Percentiles rank a stretch among this genome's conserved stretches.
Evolutionary conservation across 805 yeast genomes (phyloP).

Genomic region (Wickerhamiella domercqiae): DNA sequence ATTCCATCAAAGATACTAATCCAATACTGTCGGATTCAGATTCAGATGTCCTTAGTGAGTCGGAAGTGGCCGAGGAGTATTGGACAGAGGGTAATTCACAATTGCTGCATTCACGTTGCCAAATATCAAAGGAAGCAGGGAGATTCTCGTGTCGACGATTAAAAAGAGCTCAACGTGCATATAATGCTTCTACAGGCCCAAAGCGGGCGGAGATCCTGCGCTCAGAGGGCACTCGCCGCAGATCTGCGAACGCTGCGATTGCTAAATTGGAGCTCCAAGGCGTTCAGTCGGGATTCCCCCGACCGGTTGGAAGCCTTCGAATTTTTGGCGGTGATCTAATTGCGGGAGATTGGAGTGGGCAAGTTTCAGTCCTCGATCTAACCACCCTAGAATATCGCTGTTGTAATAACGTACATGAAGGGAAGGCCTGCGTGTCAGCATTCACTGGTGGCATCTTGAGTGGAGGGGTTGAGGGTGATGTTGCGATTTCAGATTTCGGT

Average conservation of each 20-base stretch:
- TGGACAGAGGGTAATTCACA: background rate
- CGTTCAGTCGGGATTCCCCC: conserved; percentile 50
- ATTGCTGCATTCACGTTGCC: background rate
- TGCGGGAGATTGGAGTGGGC: conserved; percentile 78
- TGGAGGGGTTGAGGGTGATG: conserved; percentile 33
- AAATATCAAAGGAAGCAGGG: background rate
- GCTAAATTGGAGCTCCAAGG: conserved; percentile 36
- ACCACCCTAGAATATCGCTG: conserved; percentile 23
- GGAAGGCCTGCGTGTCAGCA: conserved; percentile 29
- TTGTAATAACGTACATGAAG: conserved; percentile 59
- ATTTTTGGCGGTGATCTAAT: conserved; percentile 33
- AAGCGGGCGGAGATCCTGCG: conserved; percentile 17
- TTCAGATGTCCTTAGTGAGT: too few species aligned
- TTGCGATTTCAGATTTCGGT: conserved; percentile 22
- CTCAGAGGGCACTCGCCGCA: conserved; percentile 32
- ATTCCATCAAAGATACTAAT: background rate
- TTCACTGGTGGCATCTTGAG: conserved; percentile 21
- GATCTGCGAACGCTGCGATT: conserved; percentile 27
- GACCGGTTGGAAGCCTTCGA: conserved; percentile 52
- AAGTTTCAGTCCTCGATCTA: conserved; percentile 29
- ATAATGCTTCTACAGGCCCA: background rate
- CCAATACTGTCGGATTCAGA: background rate
- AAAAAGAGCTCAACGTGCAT: background rate
- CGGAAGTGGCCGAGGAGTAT: background rate
- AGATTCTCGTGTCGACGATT: background rate